phyloP scores from a whole-genome alignment of 2,329 filamentous ascomycete genomes.

The Diplocarpon rosae region DNA sequence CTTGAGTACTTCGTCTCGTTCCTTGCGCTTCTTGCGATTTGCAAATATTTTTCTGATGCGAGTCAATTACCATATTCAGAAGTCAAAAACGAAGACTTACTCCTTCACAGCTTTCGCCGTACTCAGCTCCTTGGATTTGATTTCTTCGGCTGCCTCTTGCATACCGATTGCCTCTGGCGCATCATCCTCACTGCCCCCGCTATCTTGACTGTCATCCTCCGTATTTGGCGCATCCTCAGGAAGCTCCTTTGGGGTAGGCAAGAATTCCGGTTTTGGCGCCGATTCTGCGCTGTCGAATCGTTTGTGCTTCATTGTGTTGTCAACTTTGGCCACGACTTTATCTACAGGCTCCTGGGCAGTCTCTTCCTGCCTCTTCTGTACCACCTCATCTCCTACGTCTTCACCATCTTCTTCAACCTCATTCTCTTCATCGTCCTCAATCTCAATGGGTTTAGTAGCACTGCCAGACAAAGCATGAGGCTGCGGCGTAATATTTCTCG shows the following conservation, averaged over 20 bases:
- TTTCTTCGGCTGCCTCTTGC: conserved; percentile 17
- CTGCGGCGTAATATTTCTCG: conserved; percentile 1
- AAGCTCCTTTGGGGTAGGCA: conserved; percentile 7
- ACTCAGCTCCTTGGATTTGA: conserved; percentile 15
- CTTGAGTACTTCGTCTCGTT: conserved; percentile 19
- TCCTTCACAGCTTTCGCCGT: conserved; percentile 22
- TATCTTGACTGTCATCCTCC: neutral
- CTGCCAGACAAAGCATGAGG: neutral
- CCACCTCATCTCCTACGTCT: neutral
- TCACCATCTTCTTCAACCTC: conserved; percentile 1
- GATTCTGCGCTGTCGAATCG: conserved; percentile 16
- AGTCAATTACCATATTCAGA: conserved; percentile 4
- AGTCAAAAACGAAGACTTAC: conserved; percentile 13
- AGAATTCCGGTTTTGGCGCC: conserved; percentile 11
- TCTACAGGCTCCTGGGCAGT: neutral
- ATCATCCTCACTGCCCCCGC: conserved; percentile 24
- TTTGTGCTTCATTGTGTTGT: conserved; percentile 14
- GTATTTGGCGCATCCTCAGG: conserved; percentile 1
- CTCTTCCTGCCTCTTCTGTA: neutral
- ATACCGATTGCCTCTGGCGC: conserved; percentile 24
- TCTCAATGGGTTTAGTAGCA: conserved; percentile 1
- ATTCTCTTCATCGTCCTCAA: conserved; percentile 7
- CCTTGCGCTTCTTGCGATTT: conserved; percentile 23
- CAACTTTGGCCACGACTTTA: neutral
- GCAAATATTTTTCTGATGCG: conserved; percentile 18